A percentile compares a stretch with the other conserved stretches of the same genome.
These are phyloP conservation scores for Ascochyta rabiei DNA, from an alignment of 2,329 filamentous ascomycete species.

Conservation along the genomic window DNA sequence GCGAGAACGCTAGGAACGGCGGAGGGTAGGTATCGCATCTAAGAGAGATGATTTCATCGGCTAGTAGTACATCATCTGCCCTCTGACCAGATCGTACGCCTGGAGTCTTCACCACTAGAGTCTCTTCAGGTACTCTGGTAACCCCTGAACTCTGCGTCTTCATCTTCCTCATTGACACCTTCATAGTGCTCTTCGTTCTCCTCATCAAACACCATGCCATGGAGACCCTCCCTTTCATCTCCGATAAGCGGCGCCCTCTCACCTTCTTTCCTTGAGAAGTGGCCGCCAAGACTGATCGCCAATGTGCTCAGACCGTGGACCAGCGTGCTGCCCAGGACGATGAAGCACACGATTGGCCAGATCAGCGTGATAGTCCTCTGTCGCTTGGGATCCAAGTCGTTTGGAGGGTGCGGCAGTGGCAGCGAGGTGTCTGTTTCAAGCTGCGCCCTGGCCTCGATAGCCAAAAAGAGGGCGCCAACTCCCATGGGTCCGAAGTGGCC, in stretches of 20 bases:
- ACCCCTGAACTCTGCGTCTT: neutral
- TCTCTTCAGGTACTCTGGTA: neutral
- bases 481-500: constrained; percentile 66
- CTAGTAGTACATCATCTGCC: neutral
- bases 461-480: constrained; percentile 62
- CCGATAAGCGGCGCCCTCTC: constrained; percentile 58
- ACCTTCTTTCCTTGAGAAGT: constrained; percentile 54
- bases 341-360: constrained; percentile 62
- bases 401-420: constrained; percentile 54
- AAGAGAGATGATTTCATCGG: too few relatives aligned
- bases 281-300: constrained; percentile 56
- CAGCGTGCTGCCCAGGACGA: constrained; percentile 60
- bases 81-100: neutral
- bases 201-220: constrained; percentile 57
- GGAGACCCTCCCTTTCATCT: constrained; percentile 57
- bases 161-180: constrained; percentile 30
- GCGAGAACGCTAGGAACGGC: constrained; percentile 20
- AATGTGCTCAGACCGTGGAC: constrained; percentile 61
- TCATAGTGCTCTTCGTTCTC: constrained; percentile 28
- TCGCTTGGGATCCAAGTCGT: constrained; percentile 40
- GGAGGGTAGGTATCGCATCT: constrained; percentile 3
- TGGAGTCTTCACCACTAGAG: neutral
- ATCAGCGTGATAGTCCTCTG: constrained; percentile 53
- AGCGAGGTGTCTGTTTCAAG: constrained; percentile 57
- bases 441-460: constrained; percentile 60